These are phyloP conservation scores for Jackrogersella minutella DNA, from an alignment of 495 filamentous ascomycete genomes.

Conservation along the genomic window DNA sequence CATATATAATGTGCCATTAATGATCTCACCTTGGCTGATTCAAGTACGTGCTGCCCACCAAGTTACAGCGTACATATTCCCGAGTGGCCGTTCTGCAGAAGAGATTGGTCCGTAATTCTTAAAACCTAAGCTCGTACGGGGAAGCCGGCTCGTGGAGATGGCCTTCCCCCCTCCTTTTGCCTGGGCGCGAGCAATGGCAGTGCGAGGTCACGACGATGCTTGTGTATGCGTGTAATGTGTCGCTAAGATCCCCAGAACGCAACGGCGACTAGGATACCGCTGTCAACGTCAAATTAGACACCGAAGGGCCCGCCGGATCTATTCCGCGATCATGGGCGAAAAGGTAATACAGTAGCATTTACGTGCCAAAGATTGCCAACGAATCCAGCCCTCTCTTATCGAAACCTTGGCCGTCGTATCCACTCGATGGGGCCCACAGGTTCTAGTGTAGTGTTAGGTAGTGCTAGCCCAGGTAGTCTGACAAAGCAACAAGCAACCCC, in stretches of 20 bases:
- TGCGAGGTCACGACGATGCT: slow-evolving; percentile 34
- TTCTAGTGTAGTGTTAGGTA: slow-evolving; percentile 10
- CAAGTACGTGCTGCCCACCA: background rate
- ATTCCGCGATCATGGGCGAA: slow-evolving; percentile 30
- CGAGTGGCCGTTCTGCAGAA: background rate
- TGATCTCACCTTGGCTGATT: background rate
- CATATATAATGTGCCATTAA: background rate
- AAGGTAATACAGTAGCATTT: slow-evolving; percentile 31
- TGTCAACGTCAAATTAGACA: slow-evolving; percentile 41
- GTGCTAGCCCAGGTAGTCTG: background rate
- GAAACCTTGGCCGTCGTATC: slow-evolving; percentile 32
- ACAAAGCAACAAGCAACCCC: slow-evolving; percentile 15
- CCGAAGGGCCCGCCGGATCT: slow-evolving; percentile 27
- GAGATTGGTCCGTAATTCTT: background rate
- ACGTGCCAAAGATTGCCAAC: slow-evolving; percentile 25
- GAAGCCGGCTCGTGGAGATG: slow-evolving; percentile 23
- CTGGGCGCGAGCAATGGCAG: slow-evolving; percentile 19
- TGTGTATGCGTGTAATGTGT: slow-evolving; percentile 41
- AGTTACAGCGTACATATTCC: background rate
- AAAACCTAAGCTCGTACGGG: slow-evolving; percentile 17
- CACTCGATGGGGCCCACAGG: slow-evolving; percentile 21
- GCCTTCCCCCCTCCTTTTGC: slow-evolving; percentile 6
- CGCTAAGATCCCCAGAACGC: slow-evolving; percentile 34
- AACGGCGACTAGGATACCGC: slow-evolving; percentile 42
- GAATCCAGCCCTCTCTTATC: slow-evolving; percentile 36